Evolutionary conservation across 2,329 filamentous ascomycete species (phyloP), one percentile per base, ranked within the genome.

Genomic region (Aspergillus sp.): DNA sequence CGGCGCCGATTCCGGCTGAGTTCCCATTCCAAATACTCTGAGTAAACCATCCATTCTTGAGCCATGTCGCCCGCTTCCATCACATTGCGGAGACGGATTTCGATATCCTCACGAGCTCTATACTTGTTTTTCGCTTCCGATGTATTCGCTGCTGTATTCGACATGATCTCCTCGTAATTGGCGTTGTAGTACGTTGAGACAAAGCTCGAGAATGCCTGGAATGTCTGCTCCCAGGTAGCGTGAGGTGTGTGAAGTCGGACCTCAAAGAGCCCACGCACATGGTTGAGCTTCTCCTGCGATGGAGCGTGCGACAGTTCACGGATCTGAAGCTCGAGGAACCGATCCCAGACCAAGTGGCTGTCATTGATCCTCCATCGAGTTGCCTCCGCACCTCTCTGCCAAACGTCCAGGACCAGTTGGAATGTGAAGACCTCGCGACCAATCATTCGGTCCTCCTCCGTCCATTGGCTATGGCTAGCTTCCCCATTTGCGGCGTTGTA

Each of bases 11-110:
- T 76, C 60, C 83, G 80, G 15, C 69, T 74, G 59, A 84, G 78
- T 72, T 98, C 93, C 86, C 88, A 96, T 46, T 88, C 83, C 15
- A 97, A 74, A 60, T 98, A 98, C 47, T 86, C 80, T 4, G 67
- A 69, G 53, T 78, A 78, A 3, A 74, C 68, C 17, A 67, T 65
- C 65, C 78, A 80, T 51, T 83, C 76, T 7, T 71, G 67, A n/a
- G 66, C 64, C 47, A 65, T 69, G 53, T 84, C 80, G 30, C 71
- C 72, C n/a, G 71, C 66, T 39, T 78, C 71, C 23, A 71, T 63
- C 1, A 78, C 78, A 45, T 74, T 72, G 42, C 73, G 70, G 23
- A 84, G 60, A 39, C 73, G 72, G 46, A 74, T 67, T 58, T 85
- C 82, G 49, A 77, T 74, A 17, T 72, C 63, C 49, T 79, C 77